Conservation (phyloP, 768 basidiomycete genomes). For the Pleurotus cornucopiae region DNA sequence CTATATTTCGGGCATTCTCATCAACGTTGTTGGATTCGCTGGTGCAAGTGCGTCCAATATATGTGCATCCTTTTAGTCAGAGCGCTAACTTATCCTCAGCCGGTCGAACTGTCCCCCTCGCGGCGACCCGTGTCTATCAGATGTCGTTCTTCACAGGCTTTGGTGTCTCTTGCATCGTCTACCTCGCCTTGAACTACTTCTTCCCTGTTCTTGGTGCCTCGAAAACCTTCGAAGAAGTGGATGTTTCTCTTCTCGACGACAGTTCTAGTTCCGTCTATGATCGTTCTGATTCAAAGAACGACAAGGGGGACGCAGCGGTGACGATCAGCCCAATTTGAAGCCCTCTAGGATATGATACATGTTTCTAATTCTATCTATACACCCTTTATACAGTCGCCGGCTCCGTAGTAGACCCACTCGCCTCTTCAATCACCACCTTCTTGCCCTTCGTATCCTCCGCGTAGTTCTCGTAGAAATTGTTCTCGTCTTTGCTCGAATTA, state of each 20-base stretch:
- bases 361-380: background rate
- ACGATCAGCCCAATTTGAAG: too few relatives aligned
- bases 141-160: conserved; percentile 87
- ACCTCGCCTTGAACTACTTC: conserved; percentile 51
- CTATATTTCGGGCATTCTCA: conserved; percentile 70
- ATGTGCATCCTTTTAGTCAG: background rate
- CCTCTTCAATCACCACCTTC: conserved; percentile 27
- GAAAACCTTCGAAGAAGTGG: conserved; percentile 46
- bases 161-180: conserved; percentile 60
- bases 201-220: conserved; percentile 56
- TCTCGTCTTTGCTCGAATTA: conserved; percentile 48
- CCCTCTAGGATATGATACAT: background rate
- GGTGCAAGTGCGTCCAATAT: conserved; percentile 50
- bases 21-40: conserved; percentile 81
- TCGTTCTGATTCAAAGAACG: background rate
- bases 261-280: background rate
- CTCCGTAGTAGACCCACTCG: background rate
- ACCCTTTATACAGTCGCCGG: too few relatives aligned
- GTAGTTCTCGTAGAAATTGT: conserved; percentile 88
- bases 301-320: background rate
- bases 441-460: conserved; percentile 72
- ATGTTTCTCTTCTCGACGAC: conserved; percentile 29
- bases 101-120: conserved; percentile 57
- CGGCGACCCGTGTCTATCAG: conserved; percentile 69
- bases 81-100: conserved; percentile 25